Evolutionary conservation across 768 basidiomycete species (phyloP).

Genomic region (Russula earlei): DNA sequence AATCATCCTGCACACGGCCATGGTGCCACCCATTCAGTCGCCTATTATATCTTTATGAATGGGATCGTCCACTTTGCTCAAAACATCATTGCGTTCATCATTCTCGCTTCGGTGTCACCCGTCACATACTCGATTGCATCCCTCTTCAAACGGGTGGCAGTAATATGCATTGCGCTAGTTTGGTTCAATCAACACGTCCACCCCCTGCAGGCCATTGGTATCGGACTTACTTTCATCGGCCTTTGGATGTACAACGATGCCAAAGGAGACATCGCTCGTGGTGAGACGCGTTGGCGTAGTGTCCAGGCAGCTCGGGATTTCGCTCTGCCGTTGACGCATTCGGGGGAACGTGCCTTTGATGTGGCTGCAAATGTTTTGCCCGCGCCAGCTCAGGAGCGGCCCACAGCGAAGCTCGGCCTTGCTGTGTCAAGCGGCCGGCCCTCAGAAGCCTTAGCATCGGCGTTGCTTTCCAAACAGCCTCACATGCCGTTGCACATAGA

Average conservation of each 20-base stretch:
- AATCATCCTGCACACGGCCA: slow-evolving; percentile 39
- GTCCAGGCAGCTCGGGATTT: slow-evolving; percentile 64
- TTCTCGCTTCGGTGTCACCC: slow-evolving; percentile 91
- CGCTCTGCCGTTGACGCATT: slow-evolving; percentile 54
- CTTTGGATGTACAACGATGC: slow-evolving; percentile 95
- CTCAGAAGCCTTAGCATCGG: background rate
- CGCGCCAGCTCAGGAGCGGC: slow-evolving; percentile 12
- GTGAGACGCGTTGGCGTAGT: slow-evolving; percentile 79
- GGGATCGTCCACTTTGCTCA: slow-evolving; percentile 95
- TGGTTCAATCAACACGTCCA: slow-evolving; percentile 92
- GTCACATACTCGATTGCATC: slow-evolving; percentile 99
- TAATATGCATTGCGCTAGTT: slow-evolving; percentile 94
- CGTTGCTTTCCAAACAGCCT: slow-evolving; percentile 13
- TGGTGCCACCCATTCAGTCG: slow-evolving; percentile 49
- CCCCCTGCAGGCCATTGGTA: slow-evolving; percentile 81
- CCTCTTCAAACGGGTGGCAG: slow-evolving; percentile 93
- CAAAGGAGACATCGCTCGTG: slow-evolving; percentile 85
- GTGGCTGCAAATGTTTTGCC: slow-evolving; percentile 30
- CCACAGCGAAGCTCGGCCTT: background rate
- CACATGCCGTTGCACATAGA: slow-evolving; percentile 23
- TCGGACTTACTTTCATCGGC: slow-evolving; percentile 79
- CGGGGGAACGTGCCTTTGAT: slow-evolving; percentile 47
- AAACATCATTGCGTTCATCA: slow-evolving; percentile 95
- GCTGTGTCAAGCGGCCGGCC: slow-evolving; percentile 7
- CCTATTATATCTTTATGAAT: slow-evolving; percentile 84